These are phyloP conservation scores for Penicillium expansum DNA, from an alignment of 2,329 filamentous ascomycete species.

Conservation along the genomic window DNA sequence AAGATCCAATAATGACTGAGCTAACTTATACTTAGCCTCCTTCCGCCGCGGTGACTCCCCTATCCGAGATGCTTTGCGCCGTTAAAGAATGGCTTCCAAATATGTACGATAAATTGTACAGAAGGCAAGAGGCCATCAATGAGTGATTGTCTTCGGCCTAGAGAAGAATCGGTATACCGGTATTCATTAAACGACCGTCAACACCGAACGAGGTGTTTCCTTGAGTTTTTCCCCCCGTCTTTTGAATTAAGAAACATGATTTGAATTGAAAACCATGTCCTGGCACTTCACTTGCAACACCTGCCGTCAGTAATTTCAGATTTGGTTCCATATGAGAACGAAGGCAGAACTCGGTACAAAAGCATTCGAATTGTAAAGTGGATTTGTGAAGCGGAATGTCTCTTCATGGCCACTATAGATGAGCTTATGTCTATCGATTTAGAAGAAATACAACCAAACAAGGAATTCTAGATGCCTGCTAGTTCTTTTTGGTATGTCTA, in stretches of 20 bases:
- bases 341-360: neutral
- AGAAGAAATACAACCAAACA: neutral
- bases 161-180: constrained; percentile 13
- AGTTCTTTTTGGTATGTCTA: no score
- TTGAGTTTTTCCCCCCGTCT: neutral
- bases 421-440: neutral
- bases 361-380: neutral
- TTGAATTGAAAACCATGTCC: constrained; percentile 3
- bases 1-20: neutral
- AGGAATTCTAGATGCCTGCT: no score
- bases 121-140: constrained; percentile 22
- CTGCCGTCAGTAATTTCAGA: neutral
- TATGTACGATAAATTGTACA: constrained; percentile 42
- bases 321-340: neutral
- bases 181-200: constrained; percentile 1
- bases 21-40: constrained; percentile 35
- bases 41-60: constrained; percentile 46
- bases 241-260: constrained; percentile 4
- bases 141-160: constrained; percentile 9
- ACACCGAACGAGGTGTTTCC: constrained; percentile 1
- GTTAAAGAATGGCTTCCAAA: constrained; percentile 28
- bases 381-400: no score
- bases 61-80: constrained; percentile 38
- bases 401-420: no score
- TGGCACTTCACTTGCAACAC: neutral